phyloP scores from a whole-genome alignment of 176 grass and related monocot genomes.

The Stipa capillata region DNA sequence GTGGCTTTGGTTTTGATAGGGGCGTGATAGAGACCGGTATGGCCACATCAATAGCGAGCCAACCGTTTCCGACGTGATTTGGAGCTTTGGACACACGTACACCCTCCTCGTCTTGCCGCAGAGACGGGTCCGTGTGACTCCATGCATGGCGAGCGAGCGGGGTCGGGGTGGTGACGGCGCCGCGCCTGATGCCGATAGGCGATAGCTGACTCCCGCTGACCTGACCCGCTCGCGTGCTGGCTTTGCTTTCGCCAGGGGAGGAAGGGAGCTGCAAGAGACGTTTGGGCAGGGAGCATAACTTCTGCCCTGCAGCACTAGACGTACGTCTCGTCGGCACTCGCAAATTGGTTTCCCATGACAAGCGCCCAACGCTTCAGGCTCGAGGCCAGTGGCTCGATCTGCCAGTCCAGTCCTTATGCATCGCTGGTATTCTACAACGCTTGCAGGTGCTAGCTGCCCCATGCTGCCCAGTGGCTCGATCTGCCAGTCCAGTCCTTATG shows the following conservation, averaged over 20 bases:
- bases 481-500: not conserved
- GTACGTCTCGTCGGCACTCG: not conserved
- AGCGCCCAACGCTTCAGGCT: not conserved
- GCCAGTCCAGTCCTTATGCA: not conserved
- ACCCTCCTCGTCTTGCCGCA: not conserved
- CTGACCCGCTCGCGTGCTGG: not conserved
- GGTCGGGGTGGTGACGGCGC: not conserved
- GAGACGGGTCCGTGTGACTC: not conserved
- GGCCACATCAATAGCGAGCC: too few species aligned
- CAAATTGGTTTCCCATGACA: too few species aligned
- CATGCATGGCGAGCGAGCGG: not conserved
- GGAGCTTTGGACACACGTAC: too few species aligned
- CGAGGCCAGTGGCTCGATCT: not conserved
- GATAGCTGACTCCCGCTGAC: too few species aligned
- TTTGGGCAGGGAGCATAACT: not conserved
- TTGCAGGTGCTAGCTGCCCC: too few species aligned
- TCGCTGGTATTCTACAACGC: too few species aligned
- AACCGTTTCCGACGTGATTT: not conserved
- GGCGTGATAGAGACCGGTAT: not conserved
- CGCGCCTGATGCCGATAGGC: not conserved
- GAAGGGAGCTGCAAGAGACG: not conserved
- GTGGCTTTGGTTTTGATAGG: too few species aligned
- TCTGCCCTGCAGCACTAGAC: not conserved
- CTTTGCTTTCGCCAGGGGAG: not conserved
- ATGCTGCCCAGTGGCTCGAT: not conserved